Evolutionary conservation across 306 rosid genomes (phyloP).

Genomic region (Malus sieversii): DNA sequence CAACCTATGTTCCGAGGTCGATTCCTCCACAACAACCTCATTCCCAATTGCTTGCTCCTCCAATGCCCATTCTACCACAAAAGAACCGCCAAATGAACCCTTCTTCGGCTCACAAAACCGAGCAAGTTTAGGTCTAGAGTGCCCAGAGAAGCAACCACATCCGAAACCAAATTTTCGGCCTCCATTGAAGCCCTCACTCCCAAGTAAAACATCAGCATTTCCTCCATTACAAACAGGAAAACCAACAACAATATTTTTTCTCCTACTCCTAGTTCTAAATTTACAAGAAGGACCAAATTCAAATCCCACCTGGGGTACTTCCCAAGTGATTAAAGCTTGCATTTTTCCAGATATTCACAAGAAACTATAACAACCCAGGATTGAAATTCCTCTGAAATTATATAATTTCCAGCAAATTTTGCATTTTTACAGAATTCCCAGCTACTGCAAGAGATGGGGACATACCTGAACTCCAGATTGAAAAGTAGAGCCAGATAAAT

Average conservation of each 20-base stretch:
- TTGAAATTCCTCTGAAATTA: conserved; percentile 1
- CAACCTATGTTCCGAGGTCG: conserved; percentile 10
- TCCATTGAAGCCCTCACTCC: conserved; percentile 21
- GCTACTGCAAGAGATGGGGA: background rate
- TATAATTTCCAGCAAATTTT: background rate
- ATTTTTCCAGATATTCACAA: conserved; percentile 25
- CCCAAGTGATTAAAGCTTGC: conserved; percentile 41
- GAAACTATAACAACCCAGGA: conserved; percentile 5
- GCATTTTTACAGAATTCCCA: conserved; percentile 1
- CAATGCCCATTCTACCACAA: conserved; percentile 43
- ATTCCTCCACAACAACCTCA: conserved; percentile 28
- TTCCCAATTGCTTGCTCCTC: conserved; percentile 37
- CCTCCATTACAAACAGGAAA: conserved; percentile 30
- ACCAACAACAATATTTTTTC: conserved; percentile 27
- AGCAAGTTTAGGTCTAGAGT: conserved; percentile 28
- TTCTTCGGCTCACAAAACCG: conserved; percentile 30
- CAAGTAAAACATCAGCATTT: conserved; percentile 10
- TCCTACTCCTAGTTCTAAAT: conserved; percentile 22
- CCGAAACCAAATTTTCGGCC: conserved; percentile 35
- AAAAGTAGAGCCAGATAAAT: background rate
- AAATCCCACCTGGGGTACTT: conserved; percentile 24
- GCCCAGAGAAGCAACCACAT: conserved; percentile 38
- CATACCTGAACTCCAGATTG: conserved; percentile 6
- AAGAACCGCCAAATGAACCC: conserved; percentile 32
- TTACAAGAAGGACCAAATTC: conserved; percentile 26